Evolutionary conservation across 768 basidiomycete species (phyloP), one percentile per base, ranked within the genome.

Genomic region (Tricholomella constricta): DNA sequence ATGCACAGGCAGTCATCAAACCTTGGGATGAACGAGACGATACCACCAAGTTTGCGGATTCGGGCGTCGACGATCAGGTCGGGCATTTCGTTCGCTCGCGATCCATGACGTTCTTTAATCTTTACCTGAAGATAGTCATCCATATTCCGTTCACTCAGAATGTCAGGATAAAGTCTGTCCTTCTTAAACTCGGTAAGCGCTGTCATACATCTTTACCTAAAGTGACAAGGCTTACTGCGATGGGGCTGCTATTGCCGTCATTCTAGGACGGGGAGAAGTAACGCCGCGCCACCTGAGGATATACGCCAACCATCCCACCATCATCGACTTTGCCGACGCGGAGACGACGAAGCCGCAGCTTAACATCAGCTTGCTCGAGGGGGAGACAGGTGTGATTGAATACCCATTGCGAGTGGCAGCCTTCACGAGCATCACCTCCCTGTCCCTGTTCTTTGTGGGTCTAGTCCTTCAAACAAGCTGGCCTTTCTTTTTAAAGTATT

Each of bases 31-130:
- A 88, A 59, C 74, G 91, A 40, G 88, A 93, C 20, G 83, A 86
- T 45, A 85, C 80, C 10, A 69, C 69, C 3, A 77, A 74, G 57
- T 92, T 73, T 55, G 84, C 83, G 12, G 87, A 93, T 17, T 92
- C 91, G 0, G 85, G 83, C 27, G 91, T 92, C 12, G 91, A 94
- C 58, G 91, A 94, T 63, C 89, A 94, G 80, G 91, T 89, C 55
- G 44, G 74, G 54, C 27, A 19, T 50, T 17, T 10, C 40, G 20
- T 23, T 46, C 26, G 29, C 43, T 22, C n/a, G n/a, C n/a, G 36
- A 19, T 19, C 12, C 37, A 19, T 22, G 62, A 65, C 52, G 48
- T 45, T 45, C 20, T 15, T 31, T 31, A 38, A 41, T 40, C 59
- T 27, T n/a, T 45, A 22, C 9, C 37, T 49, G 15, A 45, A 93